Evolutionary conservation across 2,329 filamentous ascomycete genomes (phyloP).

Genomic region (Calonectria fujianensis): DNA sequence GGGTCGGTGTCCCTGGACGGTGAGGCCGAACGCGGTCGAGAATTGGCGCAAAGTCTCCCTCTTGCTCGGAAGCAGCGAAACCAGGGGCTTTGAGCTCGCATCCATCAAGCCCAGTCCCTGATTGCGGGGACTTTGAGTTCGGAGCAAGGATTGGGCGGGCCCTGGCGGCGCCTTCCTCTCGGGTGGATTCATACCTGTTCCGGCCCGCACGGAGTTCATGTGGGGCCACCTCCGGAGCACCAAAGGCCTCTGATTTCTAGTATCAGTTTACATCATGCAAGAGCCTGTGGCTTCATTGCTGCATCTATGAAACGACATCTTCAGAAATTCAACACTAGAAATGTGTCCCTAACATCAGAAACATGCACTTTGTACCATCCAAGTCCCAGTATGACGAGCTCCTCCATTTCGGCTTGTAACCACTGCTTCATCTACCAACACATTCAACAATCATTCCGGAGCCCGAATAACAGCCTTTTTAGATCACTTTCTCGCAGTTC

Average conservation of each 20-base stretch:
- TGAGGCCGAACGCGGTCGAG: background rate
- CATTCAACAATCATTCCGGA: background rate
- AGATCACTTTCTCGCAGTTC: background rate
- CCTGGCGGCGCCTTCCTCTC: constrained; percentile 24
- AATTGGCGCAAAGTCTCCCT: background rate
- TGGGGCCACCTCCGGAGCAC: background rate
- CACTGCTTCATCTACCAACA: background rate
- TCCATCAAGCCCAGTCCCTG: background rate
- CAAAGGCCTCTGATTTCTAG: background rate
- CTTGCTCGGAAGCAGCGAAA: constrained; percentile 1
- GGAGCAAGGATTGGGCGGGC: background rate
- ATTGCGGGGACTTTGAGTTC: constrained; percentile 8
- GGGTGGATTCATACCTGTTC: constrained; percentile 25
- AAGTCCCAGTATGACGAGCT: background rate
- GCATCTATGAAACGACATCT: no score
- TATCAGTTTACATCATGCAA: background rate
- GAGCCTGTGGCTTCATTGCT: background rate
- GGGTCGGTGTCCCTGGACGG: background rate
- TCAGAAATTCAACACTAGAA: background rate
- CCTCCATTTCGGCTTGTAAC: background rate
- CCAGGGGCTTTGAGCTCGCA: background rate
- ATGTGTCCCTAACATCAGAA: background rate
- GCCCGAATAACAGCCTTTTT: constrained; percentile 17
- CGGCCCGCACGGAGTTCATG: constrained; percentile 18
- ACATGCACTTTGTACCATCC: background rate